A percentile compares a stretch with the other conserved stretches of the same genome.
Conservation (phyloP, 352 stramenopile species). For the Elongisporangium undulatum region DNA sequence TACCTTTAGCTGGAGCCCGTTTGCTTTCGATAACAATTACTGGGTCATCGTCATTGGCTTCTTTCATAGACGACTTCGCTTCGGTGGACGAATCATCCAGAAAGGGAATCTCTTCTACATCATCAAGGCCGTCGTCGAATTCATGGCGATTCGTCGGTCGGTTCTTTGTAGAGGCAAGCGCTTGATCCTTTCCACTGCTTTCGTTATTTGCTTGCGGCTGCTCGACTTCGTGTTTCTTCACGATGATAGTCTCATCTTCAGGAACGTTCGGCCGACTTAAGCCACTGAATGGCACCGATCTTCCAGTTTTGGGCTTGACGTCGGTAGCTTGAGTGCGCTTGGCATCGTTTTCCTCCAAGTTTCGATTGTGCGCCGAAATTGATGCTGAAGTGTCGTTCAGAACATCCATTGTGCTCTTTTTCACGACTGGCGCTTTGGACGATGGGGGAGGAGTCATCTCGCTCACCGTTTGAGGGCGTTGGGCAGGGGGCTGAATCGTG, state of each 20-base stretch:
- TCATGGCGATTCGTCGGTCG: constrained; percentile 7
- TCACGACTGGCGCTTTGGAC: constrained; percentile 22
- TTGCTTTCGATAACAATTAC: constrained; percentile 64
- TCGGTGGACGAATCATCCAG: constrained; percentile 51
- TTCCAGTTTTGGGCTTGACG: constrained; percentile 30
- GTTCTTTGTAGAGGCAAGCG: constrained; percentile 9
- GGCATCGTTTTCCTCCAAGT: neutral
- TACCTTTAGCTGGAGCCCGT: constrained; percentile 20
- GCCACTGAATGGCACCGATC: constrained; percentile 52
- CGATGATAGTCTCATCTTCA: constrained; percentile 64
- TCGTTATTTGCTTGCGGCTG: constrained; percentile 17
- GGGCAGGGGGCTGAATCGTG: constrained; percentile 7
- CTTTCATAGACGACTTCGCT: constrained; percentile 17
- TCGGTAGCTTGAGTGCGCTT: constrained; percentile 9
- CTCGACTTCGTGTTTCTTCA: constrained; percentile 59
- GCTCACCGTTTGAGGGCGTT: constrained; percentile 1
- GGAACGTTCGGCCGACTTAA: constrained; percentile 42
- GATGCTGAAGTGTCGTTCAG: constrained; percentile 52
- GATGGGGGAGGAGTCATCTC: neutral
- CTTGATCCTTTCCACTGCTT: neutral
- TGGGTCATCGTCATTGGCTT: constrained; percentile 35
- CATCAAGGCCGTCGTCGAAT: constrained; percentile 63
- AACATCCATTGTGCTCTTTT: constrained; percentile 72
- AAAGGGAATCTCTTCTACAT: constrained; percentile 79
- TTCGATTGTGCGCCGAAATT: constrained; percentile 22